Evolutionary conservation across 371 early-diverging fungal genomes (phyloP).

Genomic region (Conidiobolus incongruus): DNA sequence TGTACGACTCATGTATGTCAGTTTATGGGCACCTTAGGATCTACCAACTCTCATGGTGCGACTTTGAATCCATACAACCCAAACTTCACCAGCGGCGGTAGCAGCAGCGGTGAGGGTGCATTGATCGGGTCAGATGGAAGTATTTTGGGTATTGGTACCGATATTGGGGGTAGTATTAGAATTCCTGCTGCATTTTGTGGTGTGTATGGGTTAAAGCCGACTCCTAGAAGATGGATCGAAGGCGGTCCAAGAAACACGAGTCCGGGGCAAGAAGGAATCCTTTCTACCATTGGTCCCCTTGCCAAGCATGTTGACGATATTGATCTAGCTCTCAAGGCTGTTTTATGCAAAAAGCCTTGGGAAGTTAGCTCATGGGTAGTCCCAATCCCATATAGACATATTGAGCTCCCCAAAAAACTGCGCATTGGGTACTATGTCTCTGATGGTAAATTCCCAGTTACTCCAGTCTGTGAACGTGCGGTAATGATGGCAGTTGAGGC

Average conservation of each 20-base stretch:
- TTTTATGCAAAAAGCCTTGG: not conserved
- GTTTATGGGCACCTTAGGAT: not conserved
- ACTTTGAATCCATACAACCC: conserved; percentile 5
- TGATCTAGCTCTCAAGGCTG: not conserved
- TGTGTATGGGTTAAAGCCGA: conserved; percentile 5
- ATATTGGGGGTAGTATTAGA: conserved; percentile 7
- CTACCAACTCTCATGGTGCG: not conserved
- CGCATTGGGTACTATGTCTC: conserved; percentile 1
- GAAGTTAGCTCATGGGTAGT: not conserved
- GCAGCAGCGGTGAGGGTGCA: conserved; percentile 6
- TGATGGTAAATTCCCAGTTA: conserved; percentile 1
- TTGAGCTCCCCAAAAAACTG: not conserved
- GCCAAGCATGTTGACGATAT: not conserved
- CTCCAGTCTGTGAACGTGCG: conserved; percentile 1
- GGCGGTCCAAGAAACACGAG: no score
- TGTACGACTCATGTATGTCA: conserved; percentile 5
- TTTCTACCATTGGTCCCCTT: not conserved
- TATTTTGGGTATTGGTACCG: conserved; percentile 5
- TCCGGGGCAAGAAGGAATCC: not conserved
- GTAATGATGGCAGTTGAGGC: not conserved
- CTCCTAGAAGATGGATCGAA: not conserved
- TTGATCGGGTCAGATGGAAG: not conserved
- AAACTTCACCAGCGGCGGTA: conserved; percentile 4
- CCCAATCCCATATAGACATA: not conserved
- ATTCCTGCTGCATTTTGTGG: conserved; percentile 5